A percentile compares a stretch with the other conserved stretches of the same genome.
These are phyloP conservation scores for Blastocystis sp. DNA, from an alignment of 352 stramenopile species.

Conservation along the genomic window DNA sequence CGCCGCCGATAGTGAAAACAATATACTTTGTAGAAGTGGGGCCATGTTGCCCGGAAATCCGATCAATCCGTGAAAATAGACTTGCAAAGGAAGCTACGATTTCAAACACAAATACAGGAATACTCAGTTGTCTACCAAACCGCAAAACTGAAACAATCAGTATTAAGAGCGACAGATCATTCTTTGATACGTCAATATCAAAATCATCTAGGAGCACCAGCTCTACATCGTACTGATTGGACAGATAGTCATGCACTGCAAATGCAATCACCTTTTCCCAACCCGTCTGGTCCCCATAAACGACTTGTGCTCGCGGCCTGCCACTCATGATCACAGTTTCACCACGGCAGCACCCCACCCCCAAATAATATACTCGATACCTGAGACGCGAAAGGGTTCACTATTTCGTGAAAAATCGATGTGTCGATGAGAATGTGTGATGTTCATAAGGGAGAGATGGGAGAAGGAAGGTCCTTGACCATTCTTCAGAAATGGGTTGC, in stretches of 20 bases:
- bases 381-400: too few species aligned
- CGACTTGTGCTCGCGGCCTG: not conserved
- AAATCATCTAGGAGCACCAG: not conserved
- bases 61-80: not conserved
- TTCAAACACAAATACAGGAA: not conserved
- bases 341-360: not conserved
- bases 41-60: not conserved
- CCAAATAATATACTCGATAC: too few species aligned
- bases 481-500: too few species aligned
- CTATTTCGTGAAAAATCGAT: too few species aligned
- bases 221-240: too few species aligned
- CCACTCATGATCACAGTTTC: not conserved
- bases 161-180: too few species aligned
- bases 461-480: too few species aligned
- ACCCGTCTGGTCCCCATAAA: constrained; percentile 3
- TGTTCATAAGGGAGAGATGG: too few species aligned
- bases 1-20: not conserved
- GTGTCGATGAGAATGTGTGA: too few species aligned
- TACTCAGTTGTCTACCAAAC: not conserved
- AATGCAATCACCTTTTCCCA: not conserved
- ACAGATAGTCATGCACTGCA: not conserved
- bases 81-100: not conserved
- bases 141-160: not conserved
- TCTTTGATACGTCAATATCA: not conserved
- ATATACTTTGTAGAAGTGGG: not conserved